Percentiles rank a stretch among this genome's conserved stretches.
Evolutionary conservation across 805 yeast species (phyloP).

Genomic region (Barnettozyma salicaria): DNA sequence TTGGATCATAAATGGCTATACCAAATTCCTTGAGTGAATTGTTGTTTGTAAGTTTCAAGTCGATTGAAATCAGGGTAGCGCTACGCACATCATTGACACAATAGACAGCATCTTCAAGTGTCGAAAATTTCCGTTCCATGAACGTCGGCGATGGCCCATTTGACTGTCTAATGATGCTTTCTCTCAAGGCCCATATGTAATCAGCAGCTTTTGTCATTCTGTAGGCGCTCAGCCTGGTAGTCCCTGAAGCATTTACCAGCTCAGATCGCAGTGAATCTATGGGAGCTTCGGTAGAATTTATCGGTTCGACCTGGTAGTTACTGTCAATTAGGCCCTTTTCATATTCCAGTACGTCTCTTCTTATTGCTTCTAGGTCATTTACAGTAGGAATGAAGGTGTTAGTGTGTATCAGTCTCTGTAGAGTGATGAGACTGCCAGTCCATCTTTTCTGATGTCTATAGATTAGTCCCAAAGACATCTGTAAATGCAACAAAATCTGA

Average conservation of each 20-base stretch:
- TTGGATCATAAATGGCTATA: conserved; percentile 5
- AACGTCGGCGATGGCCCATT: neutral
- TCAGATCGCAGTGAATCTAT: no score
- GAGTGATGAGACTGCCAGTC: no score
- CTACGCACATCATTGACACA: conserved; percentile 5
- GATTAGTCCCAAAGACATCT: no score
- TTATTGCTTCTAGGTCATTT: neutral
- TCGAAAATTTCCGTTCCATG: conserved; percentile 1
- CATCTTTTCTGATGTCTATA: no score
- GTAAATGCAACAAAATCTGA: no score
- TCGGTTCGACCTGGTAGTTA: neutral
- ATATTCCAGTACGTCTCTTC: neutral
- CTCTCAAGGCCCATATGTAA: conserved; percentile 9
- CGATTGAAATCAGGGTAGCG: conserved; percentile 4
- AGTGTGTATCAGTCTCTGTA: neutral
- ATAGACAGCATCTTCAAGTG: conserved; percentile 2
- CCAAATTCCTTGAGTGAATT: conserved; percentile 10
- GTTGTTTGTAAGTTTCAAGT: neutral
- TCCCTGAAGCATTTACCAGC: no score
- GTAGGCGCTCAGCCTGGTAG: neutral
- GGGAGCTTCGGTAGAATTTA: neutral
- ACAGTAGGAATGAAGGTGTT: neutral
- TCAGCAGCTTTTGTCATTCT: conserved; percentile 9
- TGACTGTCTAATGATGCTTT: neutral
- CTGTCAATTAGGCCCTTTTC: neutral